Base-by-base conservation (phyloP, 139 green algal species). In the Gonium pectorale region DNA sequence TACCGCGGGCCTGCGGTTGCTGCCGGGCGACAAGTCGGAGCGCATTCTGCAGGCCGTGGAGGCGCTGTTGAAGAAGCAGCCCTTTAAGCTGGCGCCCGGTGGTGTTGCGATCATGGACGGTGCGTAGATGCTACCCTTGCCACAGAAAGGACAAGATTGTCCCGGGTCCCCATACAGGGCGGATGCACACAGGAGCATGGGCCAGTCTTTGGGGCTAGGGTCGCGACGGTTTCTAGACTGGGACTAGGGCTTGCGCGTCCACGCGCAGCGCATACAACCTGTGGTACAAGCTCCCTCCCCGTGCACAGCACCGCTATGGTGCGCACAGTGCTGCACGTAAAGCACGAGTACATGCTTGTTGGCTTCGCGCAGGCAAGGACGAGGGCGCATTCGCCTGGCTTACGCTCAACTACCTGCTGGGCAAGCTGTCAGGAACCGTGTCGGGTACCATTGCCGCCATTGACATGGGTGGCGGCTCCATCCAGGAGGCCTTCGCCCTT, bases 381-480 rank as follows among this genome's bases (percentile, higher is more conserved):
- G 97, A 99, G 89, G 97, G 97, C 35, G 98, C 94, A 0, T 99
- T 97, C 87, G 96, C 95, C 3, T 99, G 97, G 97, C 92, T 99
- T 35, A 99, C 97, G 5, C 91, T 99, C 26, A 99, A 99, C 89
- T 99, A 99, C 92, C 88, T 99, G 68, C 91, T 99, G 60, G 96
- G 95, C 40, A 91, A 93, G 54, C 86, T 99, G 17, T 86, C 88
- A 29, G 80, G 87, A 43, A 79, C 75, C 8, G 80, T 92, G 33
- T 83, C 69, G 29, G 46, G 95, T 17, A 98, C 97, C 0, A 96
- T 98, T 37, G 94, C 94, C 5, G 94, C 97, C 44, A 96, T 99
- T 44, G 96, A 98, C 88, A 85, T 99, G 67, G 96, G 96, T 0
- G 96, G 96, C 5, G 96, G 96, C n/a, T 97, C 92, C 0, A 95